Percentiles rank a stretch among this genome's conserved stretches.
Conservation (phyloP, 2,329 filamentous ascomycete genomes). For the Colletotrichum nymphaeae region DNA sequence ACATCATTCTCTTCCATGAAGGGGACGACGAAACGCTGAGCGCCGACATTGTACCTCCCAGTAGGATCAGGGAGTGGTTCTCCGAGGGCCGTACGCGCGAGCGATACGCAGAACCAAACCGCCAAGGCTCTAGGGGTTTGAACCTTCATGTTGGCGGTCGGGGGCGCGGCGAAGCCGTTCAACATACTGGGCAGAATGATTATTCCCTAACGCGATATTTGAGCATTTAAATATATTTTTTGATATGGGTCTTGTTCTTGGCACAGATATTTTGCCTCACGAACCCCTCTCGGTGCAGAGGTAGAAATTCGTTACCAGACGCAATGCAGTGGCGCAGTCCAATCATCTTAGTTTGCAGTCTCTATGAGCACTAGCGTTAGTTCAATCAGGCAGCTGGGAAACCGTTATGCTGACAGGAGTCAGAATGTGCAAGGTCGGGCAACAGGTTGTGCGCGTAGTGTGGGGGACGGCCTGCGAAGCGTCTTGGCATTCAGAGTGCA, state of each 20-base stretch:
- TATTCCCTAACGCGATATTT: not conserved
- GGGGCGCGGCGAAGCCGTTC: fast-evolving
- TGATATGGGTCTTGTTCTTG: not conserved
- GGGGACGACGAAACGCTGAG: constrained; percentile 20
- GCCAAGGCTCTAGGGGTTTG: fast-evolving
- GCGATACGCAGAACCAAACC: not conserved
- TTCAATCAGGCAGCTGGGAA: constrained; percentile 11
- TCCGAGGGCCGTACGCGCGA: not conserved
- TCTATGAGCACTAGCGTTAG: not conserved
- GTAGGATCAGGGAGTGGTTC: constrained; percentile 11
- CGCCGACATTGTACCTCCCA: constrained; percentile 33
- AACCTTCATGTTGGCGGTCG: not conserved
- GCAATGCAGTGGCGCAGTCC: not conserved
- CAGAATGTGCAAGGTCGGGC: not conserved
- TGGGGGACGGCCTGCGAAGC: not conserved
- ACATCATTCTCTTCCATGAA: constrained; percentile 13
- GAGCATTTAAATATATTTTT: not conserved
- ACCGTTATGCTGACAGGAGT: not conserved
- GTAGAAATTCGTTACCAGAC: not conserved
- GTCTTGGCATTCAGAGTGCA: not conserved
- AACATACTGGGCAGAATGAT: too few relatives aligned
- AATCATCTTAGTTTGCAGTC: not conserved
- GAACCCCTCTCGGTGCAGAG: not conserved
- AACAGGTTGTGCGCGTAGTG: not conserved
- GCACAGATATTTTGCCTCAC: not conserved